Percentiles rank a stretch among this genome's conserved stretches.
These are phyloP conservation scores for Plasmodium knowlesi DNA, from an alignment of 169 alveolate genomes.

Conservation along the genomic window DNA sequence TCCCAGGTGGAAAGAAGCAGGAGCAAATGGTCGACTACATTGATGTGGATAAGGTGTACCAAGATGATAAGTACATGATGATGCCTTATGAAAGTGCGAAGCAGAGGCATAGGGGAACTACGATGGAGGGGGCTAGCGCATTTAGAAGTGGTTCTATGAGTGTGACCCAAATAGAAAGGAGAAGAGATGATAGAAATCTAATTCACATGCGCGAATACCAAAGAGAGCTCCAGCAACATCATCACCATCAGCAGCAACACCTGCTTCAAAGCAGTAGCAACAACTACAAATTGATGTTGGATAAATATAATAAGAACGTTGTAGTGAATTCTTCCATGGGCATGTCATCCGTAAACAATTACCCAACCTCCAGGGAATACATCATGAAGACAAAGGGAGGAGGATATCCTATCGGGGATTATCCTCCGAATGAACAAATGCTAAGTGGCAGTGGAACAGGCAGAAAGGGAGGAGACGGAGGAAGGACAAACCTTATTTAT, in stretches of 20 bases:
- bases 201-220: neutral
- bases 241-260: neutral
- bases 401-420: neutral
- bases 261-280: neutral
- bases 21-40: constrained; percentile 12
- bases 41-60: constrained; percentile 46
- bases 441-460: neutral
- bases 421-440: neutral
- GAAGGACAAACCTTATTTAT: neutral
- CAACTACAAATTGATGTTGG: constrained; percentile 23
- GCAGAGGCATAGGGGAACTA: neutral
- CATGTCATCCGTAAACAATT: neutral
- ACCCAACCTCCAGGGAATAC: neutral
- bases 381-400: neutral
- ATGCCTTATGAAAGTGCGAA: neutral
- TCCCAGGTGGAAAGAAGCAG: neutral
- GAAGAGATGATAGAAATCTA: neutral
- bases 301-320: neutral
- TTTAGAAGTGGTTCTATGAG: neutral
- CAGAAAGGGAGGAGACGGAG: neutral
- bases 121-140: neutral
- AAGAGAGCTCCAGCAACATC: neutral
- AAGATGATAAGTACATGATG: constrained; percentile 12
- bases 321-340: neutral
- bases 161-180: neutral